phyloP scores from a whole-genome alignment of 2,329 filamentous ascomycete species.

The Metarhizium robertsii region DNA sequence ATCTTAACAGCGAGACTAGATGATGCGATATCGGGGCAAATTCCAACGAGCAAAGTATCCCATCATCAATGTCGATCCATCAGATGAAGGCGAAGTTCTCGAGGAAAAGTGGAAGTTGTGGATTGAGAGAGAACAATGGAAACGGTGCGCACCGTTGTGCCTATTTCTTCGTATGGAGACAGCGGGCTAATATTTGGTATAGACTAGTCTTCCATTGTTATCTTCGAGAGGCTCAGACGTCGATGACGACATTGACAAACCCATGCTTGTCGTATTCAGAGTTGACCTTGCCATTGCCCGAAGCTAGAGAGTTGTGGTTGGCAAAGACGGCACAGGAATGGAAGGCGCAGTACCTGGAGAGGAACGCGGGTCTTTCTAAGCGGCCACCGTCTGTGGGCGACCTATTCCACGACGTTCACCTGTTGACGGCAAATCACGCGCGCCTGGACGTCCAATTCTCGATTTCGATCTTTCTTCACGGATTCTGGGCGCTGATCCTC shows the following conservation, averaged over 20 bases:
- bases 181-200: not conserved
- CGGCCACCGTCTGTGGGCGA: slow-evolving; percentile 44
- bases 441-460: slow-evolving; percentile 48
- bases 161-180: not conserved
- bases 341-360: slow-evolving; percentile 48
- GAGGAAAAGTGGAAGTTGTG: slow-evolving; percentile 58
- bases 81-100: slow-evolving; percentile 47
- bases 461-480: slow-evolving; percentile 52
- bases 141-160: slow-evolving; percentile 32
- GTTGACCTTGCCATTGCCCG: slow-evolving; percentile 55
- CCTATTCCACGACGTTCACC: slow-evolving; percentile 45
- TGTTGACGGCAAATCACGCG: slow-evolving; percentile 37
- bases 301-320: slow-evolving; percentile 53
- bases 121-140: slow-evolving; percentile 57
- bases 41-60: slow-evolving; percentile 49
- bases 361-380: slow-evolving; percentile 26
- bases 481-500: slow-evolving; percentile 55
- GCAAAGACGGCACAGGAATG: slow-evolving; percentile 54
- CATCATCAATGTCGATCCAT: slow-evolving; percentile 36
- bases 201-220: slow-evolving; percentile 57
- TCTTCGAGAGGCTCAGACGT: slow-evolving; percentile 55
- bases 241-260: slow-evolving; percentile 56
- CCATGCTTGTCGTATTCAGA: slow-evolving; percentile 62
- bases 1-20: slow-evolving; percentile 22
- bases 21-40: slow-evolving; percentile 47